Percentiles rank a stretch among this genome's conserved stretches.
These are phyloP conservation scores for Diplocarpon rosae DNA, from an alignment of 2,329 filamentous ascomycete species.

Conservation along the genomic window DNA sequence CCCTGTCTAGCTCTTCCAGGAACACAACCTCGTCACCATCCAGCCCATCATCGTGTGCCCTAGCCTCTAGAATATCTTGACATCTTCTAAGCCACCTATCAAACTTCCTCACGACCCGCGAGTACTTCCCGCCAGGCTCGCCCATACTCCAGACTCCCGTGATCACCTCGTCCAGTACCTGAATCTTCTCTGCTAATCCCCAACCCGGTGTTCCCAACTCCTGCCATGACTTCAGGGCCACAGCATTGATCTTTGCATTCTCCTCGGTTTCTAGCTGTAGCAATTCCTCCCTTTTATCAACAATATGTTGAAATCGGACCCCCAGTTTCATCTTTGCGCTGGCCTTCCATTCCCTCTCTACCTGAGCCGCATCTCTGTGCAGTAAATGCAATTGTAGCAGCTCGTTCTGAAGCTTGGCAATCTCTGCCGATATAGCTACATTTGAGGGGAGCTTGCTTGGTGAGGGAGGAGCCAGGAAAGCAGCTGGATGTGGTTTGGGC, in stretches of 20 bases:
- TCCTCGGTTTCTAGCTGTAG: constrained; percentile 33
- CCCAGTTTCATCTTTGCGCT: constrained; percentile 42
- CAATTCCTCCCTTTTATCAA: constrained; percentile 32
- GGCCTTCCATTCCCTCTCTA: constrained; percentile 40
- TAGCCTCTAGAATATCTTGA: constrained; percentile 36
- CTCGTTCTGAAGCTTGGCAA: constrained; percentile 48
- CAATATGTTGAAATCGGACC: constrained; percentile 31
- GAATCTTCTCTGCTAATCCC: constrained; percentile 44
- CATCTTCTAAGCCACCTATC: constrained; percentile 45
- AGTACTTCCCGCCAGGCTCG: constrained; percentile 44
- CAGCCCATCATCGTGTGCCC: constrained; percentile 26
- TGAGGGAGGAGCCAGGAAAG: constrained; percentile 47
- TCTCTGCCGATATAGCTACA: constrained; percentile 47
- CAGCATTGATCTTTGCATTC: constrained; percentile 38
- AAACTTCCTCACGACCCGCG: constrained; percentile 43
- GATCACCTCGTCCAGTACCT: constrained; percentile 44
- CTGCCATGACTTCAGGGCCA: constrained; percentile 42
- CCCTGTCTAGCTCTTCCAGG: constrained; percentile 41
- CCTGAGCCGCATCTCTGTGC: constrained; percentile 41
- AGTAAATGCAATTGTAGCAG: constrained; percentile 55
- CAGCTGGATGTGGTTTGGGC: constrained; percentile 50
- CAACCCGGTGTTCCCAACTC: constrained; percentile 24
- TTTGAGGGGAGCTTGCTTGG: constrained; percentile 52
- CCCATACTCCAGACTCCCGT: constrained; percentile 46
- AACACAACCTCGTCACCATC: constrained; percentile 34